A percentile compares a stretch with the other conserved stretches of the same genome.
Conservation (phyloP, 2,329 filamentous ascomycete genomes). For the Didymosphaeria variabile region DNA sequence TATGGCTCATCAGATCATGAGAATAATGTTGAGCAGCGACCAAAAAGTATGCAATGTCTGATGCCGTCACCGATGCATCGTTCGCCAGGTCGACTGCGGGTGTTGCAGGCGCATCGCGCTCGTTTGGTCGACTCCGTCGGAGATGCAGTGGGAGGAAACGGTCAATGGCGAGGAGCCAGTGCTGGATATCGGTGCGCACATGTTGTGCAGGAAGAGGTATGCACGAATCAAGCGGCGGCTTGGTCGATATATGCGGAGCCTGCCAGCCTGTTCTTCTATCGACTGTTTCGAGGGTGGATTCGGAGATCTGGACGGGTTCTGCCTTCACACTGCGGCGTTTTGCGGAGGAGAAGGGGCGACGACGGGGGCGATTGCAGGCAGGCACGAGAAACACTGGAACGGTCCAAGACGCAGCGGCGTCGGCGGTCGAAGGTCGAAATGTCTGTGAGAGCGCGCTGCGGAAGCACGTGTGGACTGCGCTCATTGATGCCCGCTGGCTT, state of each 20-base stretch:
- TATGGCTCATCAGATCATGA: constrained; percentile 51
- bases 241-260: constrained; percentile 21
- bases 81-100: neutral
- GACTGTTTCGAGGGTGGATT: constrained; percentile 7
- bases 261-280: neutral
- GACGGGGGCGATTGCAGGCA: constrained; percentile 32
- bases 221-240: constrained; percentile 18
- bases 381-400: constrained; percentile 48
- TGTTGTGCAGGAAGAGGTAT: constrained; percentile 34
- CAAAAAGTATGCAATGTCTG: constrained; percentile 39
- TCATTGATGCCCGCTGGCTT: constrained; percentile 42
- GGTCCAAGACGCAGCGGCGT: constrained; percentile 30
- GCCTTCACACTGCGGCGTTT: constrained; percentile 24
- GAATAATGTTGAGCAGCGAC: constrained; percentile 38
- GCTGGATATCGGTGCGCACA: constrained; percentile 35
- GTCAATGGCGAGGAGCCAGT: constrained; percentile 49
- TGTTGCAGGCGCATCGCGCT: constrained; percentile 20
- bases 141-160: constrained; percentile 48
- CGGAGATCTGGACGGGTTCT: neutral
- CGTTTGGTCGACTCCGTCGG: constrained; percentile 24
- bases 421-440: constrained; percentile 40
- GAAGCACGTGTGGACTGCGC: constrained; percentile 49
- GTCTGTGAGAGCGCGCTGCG: constrained; percentile 48
- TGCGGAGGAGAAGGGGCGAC: constrained; percentile 38
- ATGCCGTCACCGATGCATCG: constrained; percentile 27